Base-by-base conservation (phyloP, 805 yeast genomes). In the Barnettozyma botsteinii region DNA sequence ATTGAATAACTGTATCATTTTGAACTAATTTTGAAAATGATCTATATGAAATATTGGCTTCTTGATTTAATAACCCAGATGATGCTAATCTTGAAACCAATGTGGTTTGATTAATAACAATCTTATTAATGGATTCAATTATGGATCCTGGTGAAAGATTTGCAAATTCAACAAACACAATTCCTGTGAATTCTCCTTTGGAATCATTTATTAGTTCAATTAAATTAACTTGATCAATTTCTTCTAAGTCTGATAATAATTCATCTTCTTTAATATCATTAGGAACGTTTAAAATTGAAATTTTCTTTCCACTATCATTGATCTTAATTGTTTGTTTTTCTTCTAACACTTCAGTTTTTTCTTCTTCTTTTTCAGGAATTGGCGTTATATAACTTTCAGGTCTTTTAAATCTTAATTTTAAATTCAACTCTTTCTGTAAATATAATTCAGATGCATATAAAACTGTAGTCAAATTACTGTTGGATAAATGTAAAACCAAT, bases 401-500 rank as follows among this genome's bases (percentile, higher is more conserved):
- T 45, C 82, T 61, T 14, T 54, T 46, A 7, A 73, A 45, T 4
- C 35, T 45, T 5, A 71, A 40, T 8, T 51, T 48, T 3, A 62
- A 52, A 39, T 63, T 56, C 45, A 65, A 30, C 41, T 55, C 50
- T 40, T 56, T 46, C 42, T 63, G 28, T 59, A 62, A 19, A 59
- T 57, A 60, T 1, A 65, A 64, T 39, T 66, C 60, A 21, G 81
- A 56, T 3, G 77, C 66, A 18, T 67, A 58, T 0, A 74, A 64
- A 0, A 75, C 56, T 0, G 91, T 81, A 0, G 91, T 81, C 35
- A 73, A 64, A 17, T 64, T 60, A 32, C 72, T 60, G 27, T 68
- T 70, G 10, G 69, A 62, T 38, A 84, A 70, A 46, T 75, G 79
- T 9, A 84, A 51, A 2, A 79, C 60, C 32, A 77, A 57, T 6